A percentile compares a stretch with the other conserved stretches of the same genome.
These are phyloP conservation scores for Quercus lobata DNA, from an alignment of 331 rosid genomes.

Conservation along the genomic window DNA sequence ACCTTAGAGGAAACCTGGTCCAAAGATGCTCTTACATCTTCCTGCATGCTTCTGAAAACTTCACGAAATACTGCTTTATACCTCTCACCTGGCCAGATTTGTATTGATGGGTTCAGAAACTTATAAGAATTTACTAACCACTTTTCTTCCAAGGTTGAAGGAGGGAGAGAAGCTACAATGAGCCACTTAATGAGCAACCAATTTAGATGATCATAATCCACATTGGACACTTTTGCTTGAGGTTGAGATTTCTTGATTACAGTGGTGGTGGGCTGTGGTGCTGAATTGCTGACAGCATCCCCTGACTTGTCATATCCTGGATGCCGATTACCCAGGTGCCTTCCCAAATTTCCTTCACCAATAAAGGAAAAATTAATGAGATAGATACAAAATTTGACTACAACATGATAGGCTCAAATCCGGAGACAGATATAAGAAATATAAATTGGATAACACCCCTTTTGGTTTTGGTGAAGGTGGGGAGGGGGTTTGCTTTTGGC, in stretches of 20 bases:
- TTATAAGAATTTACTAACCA: slow-evolving; percentile 82
- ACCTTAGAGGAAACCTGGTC: slow-evolving; percentile 73
- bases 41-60: slow-evolving; percentile 81
- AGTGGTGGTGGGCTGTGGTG: slow-evolving; percentile 33
- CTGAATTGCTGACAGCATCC: slow-evolving; percentile 43
- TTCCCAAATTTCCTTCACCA: slow-evolving; percentile 80
- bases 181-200: slow-evolving; percentile 95
- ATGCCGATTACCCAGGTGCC: slow-evolving; percentile 91
- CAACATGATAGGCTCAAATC: neutral
- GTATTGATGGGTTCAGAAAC: slow-evolving; percentile 79
- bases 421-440: neutral
- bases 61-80: slow-evolving; percentile 61
- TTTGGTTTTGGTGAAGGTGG: too few species aligned
- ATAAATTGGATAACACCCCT: neutral
- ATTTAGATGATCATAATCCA: slow-evolving; percentile 84
- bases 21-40: slow-evolving; percentile 66
- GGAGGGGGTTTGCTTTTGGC: too few species aligned
- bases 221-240: slow-evolving; percentile 54
- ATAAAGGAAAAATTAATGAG: slow-evolving; percentile 22
- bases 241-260: slow-evolving; percentile 63
- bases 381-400: neutral
- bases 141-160: slow-evolving; percentile 76
- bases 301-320: slow-evolving; percentile 89
- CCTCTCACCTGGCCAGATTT: slow-evolving; percentile 78
- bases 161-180: slow-evolving; percentile 74